phyloP scores from a whole-genome alignment of 2,329 filamentous ascomycete genomes.

The Colletotrichum sp. region DNA sequence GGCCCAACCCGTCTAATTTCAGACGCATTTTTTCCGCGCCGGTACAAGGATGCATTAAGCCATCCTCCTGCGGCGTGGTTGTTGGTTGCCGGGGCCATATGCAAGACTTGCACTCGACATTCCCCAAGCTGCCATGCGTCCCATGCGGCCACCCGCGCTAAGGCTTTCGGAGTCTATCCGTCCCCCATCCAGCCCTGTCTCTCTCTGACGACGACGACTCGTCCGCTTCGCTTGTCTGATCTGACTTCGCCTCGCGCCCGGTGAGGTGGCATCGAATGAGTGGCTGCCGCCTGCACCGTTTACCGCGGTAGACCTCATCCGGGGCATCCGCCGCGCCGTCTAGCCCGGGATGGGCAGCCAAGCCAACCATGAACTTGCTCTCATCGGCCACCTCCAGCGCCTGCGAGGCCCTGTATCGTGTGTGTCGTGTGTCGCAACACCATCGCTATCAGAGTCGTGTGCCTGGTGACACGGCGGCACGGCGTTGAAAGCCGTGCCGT shows the following conservation, averaged over 20 bases:
- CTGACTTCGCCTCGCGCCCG: neutral
- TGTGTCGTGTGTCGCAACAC: neutral
- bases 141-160: slow-evolving; percentile 7
- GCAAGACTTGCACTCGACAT: slow-evolving; percentile 18
- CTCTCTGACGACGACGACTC: neutral
- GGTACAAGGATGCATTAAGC: neutral
- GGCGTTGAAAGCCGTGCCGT: neutral
- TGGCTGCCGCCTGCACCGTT: neutral
- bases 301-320: slow-evolving; percentile 5
- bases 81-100: slow-evolving; percentile 5
- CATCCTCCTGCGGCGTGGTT: neutral
- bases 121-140: slow-evolving; percentile 17
- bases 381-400: neutral
- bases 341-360: neutral
- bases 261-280: slow-evolving; percentile 12
- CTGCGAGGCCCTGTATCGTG: neutral
- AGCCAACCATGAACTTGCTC: neutral
- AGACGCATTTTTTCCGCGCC: neutral
- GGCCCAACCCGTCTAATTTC: neutral
- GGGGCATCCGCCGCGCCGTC: slow-evolving; percentile 3
- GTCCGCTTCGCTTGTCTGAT: neutral
- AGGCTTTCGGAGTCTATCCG: slow-evolving; percentile 3
- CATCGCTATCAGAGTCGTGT: neutral
- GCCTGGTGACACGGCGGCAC: neutral
- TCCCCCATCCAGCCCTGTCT: neutral